Evolutionary conservation across 2,329 filamentous ascomycete species (phyloP), one percentile per base, ranked within the genome.

Genomic region (Aspergillus spinulosporus): DNA sequence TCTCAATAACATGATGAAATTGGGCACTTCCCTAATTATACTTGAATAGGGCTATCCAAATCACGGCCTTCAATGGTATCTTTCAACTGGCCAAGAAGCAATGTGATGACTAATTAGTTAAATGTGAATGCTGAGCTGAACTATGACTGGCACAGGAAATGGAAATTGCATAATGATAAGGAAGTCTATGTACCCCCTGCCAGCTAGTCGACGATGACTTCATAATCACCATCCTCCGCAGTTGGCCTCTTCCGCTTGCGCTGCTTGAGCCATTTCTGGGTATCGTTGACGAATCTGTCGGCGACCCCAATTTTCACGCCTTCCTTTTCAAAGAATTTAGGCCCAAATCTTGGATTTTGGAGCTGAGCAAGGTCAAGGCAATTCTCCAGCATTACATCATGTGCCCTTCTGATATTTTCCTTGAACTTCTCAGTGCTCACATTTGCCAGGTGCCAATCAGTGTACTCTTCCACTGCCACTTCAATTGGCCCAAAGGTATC

Each of bases 281-380:
- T 39, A 39, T 39, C 12, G 9, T 39, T 39, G n/a, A 39, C 12
- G 12, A 39, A 39, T 39, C 36, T 39, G 36, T 39, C 36, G 12
- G 39, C 14, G 14, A 42, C 39, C n/a, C 39, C 39, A 42, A 15
- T 7, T 48, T 56, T 60, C 31, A 64, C 57, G 5, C 59, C 59
- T 8, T 58, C 37, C 15, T 59, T 54, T 14, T 62, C 45, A 44
- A 61, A 61, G 32, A 63, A 62, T 9, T 54, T 53, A 3, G 56
- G 49, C 34, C 60, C 40, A 54, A 56, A 26, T 14, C n/a, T 42
- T 53, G 57, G 45, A 11, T 56, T n/a, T 29, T 51, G 36, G 26
- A 64, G 57, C 21, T 62, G 52, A 31, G n/a, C 55, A 28, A 64
- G 51, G 44, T 63, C 54, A 31, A 63, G 49, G 42, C 52, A 60